These are phyloP conservation scores for Lactarius akahatsu DNA, from an alignment of 768 basidiomycete genomes.

Conservation along the genomic window DNA sequence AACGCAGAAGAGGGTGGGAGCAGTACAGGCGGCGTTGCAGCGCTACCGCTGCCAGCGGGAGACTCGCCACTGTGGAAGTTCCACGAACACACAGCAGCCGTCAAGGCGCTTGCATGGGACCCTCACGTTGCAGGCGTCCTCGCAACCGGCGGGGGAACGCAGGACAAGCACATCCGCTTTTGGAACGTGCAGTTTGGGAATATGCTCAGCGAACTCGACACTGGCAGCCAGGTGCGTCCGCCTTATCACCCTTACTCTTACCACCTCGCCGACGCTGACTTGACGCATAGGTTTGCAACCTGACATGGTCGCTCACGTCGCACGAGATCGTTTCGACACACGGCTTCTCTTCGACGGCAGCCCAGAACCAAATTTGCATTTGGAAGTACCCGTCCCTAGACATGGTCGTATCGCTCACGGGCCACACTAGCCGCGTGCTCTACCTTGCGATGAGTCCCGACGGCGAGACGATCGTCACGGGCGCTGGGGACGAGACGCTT, in stretches of 20 bases:
- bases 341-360: constrained; percentile 89
- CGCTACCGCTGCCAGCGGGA: constrained; percentile 38
- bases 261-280: background rate
- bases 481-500: constrained; percentile 96
- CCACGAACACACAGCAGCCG: constrained; percentile 94
- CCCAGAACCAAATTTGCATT: constrained; percentile 95
- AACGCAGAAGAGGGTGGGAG: constrained; percentile 34
- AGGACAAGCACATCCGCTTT: constrained; percentile 96
- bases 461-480: constrained; percentile 96
- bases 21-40: constrained; percentile 30
- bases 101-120: constrained; percentile 98
- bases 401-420: constrained; percentile 92
- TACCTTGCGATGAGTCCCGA: constrained; percentile 98
- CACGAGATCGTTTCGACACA: constrained; percentile 98
- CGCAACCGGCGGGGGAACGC: constrained; percentile 97
- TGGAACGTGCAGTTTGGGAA: constrained; percentile 92
- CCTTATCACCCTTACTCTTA: background rate
- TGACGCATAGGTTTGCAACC: constrained; percentile 80
- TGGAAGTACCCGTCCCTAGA: constrained; percentile 93
- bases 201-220: constrained; percentile 86
- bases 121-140: constrained; percentile 89
- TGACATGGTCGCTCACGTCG: constrained; percentile 93
- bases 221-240: constrained; percentile 83
- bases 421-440: constrained; percentile 92
- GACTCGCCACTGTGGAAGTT: constrained; percentile 88